These are phyloP conservation scores for Trichoderma simmonsii DNA, from an alignment of 2,329 filamentous ascomycete genomes.

Conservation along the genomic window DNA sequence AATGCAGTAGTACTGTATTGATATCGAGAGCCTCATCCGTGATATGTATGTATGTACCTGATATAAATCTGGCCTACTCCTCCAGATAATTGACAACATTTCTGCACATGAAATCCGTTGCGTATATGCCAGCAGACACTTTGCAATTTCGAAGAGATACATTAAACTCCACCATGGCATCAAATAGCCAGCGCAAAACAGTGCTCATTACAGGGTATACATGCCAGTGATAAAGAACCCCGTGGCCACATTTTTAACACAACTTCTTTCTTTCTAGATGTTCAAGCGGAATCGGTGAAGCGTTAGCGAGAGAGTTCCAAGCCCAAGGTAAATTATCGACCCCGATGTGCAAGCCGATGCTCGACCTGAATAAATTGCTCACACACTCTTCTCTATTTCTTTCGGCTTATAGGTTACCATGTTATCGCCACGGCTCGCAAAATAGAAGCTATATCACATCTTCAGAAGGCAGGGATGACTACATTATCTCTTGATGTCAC, in stretches of 20 bases:
- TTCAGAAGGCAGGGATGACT: background rate
- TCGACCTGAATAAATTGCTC: background rate
- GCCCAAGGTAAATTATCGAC: background rate
- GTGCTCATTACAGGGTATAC: background rate
- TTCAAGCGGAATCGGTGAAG: background rate
- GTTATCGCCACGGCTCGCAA: background rate
- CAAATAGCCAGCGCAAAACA: background rate
- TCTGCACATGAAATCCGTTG: background rate
- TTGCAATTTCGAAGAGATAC: background rate
- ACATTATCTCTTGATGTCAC: background rate
- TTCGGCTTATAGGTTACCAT: background rate
- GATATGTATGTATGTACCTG: background rate
- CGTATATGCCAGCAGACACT: background rate
- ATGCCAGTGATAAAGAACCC: background rate
- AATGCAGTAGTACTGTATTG: background rate
- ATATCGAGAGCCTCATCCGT: background rate
- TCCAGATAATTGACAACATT: background rate
- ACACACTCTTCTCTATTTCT: background rate
- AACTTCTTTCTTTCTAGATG: background rate
- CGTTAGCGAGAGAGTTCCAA: background rate
- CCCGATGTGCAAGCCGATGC: background rate
- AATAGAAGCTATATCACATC: background rate
- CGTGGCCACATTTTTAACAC: background rate
- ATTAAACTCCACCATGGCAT: background rate
- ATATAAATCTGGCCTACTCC: background rate